phyloP scores from a whole-genome alignment of 2,329 filamentous ascomycete species.

The Trichocomaceae sp. region DNA sequence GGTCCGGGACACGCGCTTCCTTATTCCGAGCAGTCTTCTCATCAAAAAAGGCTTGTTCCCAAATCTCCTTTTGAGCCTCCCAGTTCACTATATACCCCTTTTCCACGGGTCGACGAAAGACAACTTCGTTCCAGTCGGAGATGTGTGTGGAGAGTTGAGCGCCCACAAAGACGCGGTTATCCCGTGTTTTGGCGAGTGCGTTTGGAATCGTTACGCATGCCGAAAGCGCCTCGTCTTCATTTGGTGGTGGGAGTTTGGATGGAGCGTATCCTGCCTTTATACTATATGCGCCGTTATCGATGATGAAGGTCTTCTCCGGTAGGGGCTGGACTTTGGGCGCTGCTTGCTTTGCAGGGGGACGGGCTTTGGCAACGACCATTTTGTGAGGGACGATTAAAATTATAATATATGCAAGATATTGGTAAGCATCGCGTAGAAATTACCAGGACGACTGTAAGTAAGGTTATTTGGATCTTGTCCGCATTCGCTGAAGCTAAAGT shows the following conservation, averaged over 20 bases:
- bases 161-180: slow-evolving; percentile 70
- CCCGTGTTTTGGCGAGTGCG: slow-evolving; percentile 76
- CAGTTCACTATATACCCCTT: slow-evolving; percentile 94
- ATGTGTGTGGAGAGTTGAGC: slow-evolving; percentile 67
- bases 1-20: slow-evolving; percentile 46
- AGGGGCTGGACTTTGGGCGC: slow-evolving; percentile 43
- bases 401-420: neutral
- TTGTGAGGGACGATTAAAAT: neutral
- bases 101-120: slow-evolving; percentile 82
- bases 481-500: neutral
- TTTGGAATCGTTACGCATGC: slow-evolving; percentile 72
- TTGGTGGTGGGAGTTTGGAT: slow-evolving; percentile 21
- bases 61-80: slow-evolving; percentile 92
- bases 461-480: neutral
- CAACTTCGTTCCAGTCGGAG: slow-evolving; percentile 81
- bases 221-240: slow-evolving; percentile 35
- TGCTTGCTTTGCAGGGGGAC: slow-evolving; percentile 45
- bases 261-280: slow-evolving; percentile 80
- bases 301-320: slow-evolving; percentile 65
- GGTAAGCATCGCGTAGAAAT: neutral
- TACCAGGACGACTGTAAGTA: neutral
- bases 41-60: slow-evolving; percentile 82
- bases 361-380: slow-evolving; percentile 22
- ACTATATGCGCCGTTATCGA: slow-evolving; percentile 89
- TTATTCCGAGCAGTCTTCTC: slow-evolving; percentile 54